phyloP scores from a whole-genome alignment of 345 rosid species.

The Microcos paniculata region DNA sequence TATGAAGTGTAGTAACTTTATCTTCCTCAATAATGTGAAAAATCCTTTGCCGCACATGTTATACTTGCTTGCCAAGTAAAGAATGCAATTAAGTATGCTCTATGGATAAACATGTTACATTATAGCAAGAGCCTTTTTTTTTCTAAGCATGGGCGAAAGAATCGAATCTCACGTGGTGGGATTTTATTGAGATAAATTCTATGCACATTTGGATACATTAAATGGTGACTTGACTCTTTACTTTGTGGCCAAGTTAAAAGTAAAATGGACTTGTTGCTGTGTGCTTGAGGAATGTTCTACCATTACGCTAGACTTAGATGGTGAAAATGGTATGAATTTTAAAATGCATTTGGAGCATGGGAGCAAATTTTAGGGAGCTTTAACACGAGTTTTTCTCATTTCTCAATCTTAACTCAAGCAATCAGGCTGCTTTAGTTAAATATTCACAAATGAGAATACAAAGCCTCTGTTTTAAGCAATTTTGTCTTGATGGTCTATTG shows the following conservation, averaged over 20 bases:
- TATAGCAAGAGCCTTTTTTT: not conserved
- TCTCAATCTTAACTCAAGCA: not conserved
- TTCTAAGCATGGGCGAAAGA: not conserved
- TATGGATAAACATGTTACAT: not conserved
- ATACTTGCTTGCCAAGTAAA: not conserved
- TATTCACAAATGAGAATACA: not conserved
- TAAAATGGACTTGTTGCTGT: not conserved
- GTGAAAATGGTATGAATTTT: not conserved
- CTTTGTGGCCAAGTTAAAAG: not conserved
- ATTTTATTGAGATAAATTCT: not conserved
- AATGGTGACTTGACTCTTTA: not conserved
- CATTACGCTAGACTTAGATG: not conserved
- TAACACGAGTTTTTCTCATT: not conserved
- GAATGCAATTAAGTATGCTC: not conserved
- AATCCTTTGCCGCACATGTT: not conserved
- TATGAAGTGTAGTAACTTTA: not conserved
- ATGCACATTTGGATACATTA: not conserved
- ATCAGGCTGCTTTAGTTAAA: not conserved
- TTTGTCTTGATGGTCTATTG: not conserved
- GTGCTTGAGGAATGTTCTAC: not conserved
- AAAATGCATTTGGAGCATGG: not conserved
- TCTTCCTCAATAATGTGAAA: not conserved
- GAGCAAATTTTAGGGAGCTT: constrained; percentile 1
- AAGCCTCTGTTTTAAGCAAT: not conserved
- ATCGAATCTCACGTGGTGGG: not conserved